phyloP scores from a whole-genome alignment of 2,329 filamentous ascomycete genomes.

The Cladosporium sphaerospermum region DNA sequence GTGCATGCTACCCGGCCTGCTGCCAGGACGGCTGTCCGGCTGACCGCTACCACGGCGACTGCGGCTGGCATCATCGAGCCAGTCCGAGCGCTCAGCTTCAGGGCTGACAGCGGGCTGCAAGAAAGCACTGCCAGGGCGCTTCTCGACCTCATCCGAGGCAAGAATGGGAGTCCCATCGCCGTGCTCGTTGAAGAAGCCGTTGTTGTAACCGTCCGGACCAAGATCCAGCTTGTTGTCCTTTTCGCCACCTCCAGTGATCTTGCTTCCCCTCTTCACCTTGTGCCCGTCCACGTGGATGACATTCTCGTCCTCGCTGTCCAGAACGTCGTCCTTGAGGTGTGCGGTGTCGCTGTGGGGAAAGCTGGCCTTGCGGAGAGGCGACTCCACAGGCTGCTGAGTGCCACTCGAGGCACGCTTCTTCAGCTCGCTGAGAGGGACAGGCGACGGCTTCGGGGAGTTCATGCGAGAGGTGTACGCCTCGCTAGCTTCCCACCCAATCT shows the following conservation, averaged over 20 bases:
- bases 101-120: slow-evolving; percentile 80
- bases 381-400: slow-evolving; percentile 31
- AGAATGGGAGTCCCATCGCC: slow-evolving; percentile 73
- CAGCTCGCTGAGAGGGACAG: slow-evolving; percentile 19
- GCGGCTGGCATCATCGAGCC: slow-evolving; percentile 36
- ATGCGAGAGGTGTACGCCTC: slow-evolving; percentile 78
- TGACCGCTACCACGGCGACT: slow-evolving; percentile 49
- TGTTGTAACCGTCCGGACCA: slow-evolving; percentile 44
- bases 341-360: slow-evolving; percentile 37
- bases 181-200: slow-evolving; percentile 50
- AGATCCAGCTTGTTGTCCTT: slow-evolving; percentile 48
- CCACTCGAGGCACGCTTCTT: slow-evolving; percentile 28
- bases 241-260: slow-evolving; percentile 44
- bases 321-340: slow-evolving; percentile 26
- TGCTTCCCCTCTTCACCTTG: slow-evolving; percentile 36
- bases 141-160: slow-evolving; percentile 78
- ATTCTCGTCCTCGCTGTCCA: slow-evolving; percentile 49
- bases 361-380: slow-evolving; percentile 43
- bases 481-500: slow-evolving; percentile 80
- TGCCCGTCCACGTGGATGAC: slow-evolving; percentile 76
- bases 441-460: slow-evolving; percentile 55
- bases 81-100: slow-evolving; percentile 56
- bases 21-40: slow-evolving; percentile 58
- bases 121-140: slow-evolving; percentile 61
- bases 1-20: slow-evolving; percentile 53